A percentile compares a stretch with the other conserved stretches of the same genome.
Conservation (phyloP, 345 rosid genomes). For the Capsella bursapastoris region DNA sequence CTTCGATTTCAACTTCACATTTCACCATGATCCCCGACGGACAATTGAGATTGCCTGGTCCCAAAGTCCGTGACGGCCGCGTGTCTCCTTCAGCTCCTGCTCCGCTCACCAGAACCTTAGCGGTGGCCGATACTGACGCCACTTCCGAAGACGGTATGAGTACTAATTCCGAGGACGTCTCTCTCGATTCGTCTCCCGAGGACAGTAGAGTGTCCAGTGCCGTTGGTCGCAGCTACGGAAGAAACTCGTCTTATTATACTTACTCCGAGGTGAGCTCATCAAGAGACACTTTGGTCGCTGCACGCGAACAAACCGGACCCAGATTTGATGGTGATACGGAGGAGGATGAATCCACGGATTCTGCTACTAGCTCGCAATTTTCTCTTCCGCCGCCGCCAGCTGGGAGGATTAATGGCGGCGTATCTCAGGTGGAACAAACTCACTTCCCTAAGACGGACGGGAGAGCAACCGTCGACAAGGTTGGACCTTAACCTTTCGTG, state of each 20-base stretch:
- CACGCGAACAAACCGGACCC: constrained; percentile 42
- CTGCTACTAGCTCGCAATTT: constrained; percentile 81
- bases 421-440: constrained; percentile 49
- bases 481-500: constrained; percentile 25
- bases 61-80: constrained; percentile 68
- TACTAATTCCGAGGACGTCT: constrained; percentile 67
- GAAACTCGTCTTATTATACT: constrained; percentile 51
- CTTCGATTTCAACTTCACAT: constrained; percentile 4
- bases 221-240: constrained; percentile 43
- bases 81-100: constrained; percentile 57
- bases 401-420: constrained; percentile 56
- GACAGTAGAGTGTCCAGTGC: constrained; percentile 56
- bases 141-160: constrained; percentile 67
- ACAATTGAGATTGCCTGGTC: constrained; percentile 57
- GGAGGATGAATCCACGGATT: constrained; percentile 73
- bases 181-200: constrained; percentile 73
- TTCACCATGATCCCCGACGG: constrained; percentile 45
- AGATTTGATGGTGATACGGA: constrained; percentile 59
- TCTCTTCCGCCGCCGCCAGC: constrained; percentile 65
- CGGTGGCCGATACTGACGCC: constrained; percentile 41
- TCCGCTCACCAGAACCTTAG: constrained; percentile 52
- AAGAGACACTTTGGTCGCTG: constrained; percentile 61
- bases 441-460: constrained; percentile 31
- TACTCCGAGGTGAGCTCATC: constrained; percentile 91
- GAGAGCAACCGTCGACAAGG: constrained; percentile 52